These are phyloP conservation scores for Penicillium silybi DNA, from an alignment of 495 filamentous ascomycete genomes.

Conservation along the genomic window DNA sequence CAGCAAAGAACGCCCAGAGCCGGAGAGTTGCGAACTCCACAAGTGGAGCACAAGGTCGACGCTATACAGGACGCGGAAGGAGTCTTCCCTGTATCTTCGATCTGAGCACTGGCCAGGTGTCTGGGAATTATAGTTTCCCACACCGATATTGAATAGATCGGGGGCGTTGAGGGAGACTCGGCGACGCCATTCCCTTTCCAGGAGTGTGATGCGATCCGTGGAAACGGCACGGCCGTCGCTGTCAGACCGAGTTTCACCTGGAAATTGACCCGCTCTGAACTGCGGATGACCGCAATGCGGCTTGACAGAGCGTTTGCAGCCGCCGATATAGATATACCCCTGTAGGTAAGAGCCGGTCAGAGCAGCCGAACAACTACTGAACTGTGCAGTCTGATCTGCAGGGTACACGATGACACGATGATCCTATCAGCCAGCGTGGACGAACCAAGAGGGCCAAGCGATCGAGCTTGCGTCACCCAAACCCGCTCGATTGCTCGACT, in stretches of 20 bases:
- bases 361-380: neutral
- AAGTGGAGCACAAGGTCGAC: slow-evolving; percentile 10
- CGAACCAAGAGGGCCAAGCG: slow-evolving; percentile 3
- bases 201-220: neutral
- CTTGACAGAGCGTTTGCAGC: neutral
- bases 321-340: neutral
- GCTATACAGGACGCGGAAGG: slow-evolving; percentile 15
- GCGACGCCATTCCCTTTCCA: neutral
- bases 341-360: neutral
- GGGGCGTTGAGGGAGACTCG: neutral
- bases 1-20: slow-evolving; percentile 2
- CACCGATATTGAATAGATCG: neutral
- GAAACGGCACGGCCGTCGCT: slow-evolving; percentile 3
- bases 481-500: neutral
- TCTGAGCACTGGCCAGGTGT: slow-evolving; percentile 13
- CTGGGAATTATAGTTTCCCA: slow-evolving; percentile 1
- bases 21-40: slow-evolving; percentile 16
- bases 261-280: slow-evolving; percentile 1
- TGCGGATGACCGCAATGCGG: neutral
- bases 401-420: slow-evolving; percentile 1
- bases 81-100: slow-evolving; percentile 5
- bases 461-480: slow-evolving; percentile 27
- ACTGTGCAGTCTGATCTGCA: slow-evolving; percentile 5
- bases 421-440: slow-evolving; percentile 9
- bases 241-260: slow-evolving; percentile 10